Conservation (phyloP, 495 filamentous ascomycete species). For the Aspergillus nidulans region DNA sequence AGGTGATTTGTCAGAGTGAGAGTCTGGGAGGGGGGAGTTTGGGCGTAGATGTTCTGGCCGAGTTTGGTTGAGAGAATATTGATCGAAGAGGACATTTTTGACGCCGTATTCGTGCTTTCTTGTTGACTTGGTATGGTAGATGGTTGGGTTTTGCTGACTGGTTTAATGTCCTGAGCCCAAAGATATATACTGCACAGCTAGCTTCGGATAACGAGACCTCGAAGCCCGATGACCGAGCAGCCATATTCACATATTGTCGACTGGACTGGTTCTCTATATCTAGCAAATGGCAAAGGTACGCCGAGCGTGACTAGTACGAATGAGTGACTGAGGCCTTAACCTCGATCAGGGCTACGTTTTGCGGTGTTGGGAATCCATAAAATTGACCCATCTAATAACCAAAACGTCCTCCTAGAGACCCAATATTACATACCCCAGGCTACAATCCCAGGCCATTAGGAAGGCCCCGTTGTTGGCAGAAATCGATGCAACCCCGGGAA, state of each 20-base stretch:
- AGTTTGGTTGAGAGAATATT: neutral
- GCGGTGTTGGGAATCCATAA: too few species aligned
- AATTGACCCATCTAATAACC: too few species aligned
- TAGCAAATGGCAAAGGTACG: too few species aligned
- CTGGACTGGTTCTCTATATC: neutral
- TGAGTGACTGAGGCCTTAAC: too few species aligned
- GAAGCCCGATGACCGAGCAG: neutral
- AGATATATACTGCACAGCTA: neutral
- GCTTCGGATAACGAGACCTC: neutral
- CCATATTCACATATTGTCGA: neutral
- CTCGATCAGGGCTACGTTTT: too few species aligned
- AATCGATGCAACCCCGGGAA: conserved; percentile 31
- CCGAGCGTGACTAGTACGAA: too few species aligned
- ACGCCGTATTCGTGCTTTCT: neutral
- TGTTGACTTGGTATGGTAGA: neutral
- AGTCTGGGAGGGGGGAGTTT: neutral
- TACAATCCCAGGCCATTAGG: neutral
- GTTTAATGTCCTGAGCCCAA: neutral
- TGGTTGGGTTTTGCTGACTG: neutral
- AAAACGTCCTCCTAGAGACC: too few species aligned
- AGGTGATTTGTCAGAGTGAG: neutral
- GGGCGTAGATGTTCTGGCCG: conserved; percentile 1
- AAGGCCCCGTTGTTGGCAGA: conserved; percentile 17
- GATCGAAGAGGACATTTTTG: neutral
- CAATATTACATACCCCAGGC: neutral